Conservation (phyloP, 1,284 basidiomycete genomes). For the Sanghuangporus baumii region DNA sequence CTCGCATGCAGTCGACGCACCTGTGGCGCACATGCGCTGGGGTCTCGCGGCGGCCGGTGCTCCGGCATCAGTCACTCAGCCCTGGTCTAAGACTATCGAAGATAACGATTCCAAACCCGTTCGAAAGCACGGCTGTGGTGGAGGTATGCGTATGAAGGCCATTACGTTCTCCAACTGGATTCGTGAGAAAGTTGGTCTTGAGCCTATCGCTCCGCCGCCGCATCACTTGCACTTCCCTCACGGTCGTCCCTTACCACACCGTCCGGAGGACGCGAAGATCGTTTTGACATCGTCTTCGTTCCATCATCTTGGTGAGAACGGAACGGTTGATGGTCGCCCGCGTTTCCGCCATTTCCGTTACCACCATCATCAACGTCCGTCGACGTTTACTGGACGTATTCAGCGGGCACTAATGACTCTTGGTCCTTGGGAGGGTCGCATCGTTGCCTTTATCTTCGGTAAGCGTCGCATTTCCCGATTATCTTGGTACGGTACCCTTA, state of each 20-base stretch:
- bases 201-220: slow-evolving; percentile 31
- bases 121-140: slow-evolving; percentile 16
- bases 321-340: slow-evolving; percentile 12
- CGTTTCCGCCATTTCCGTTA: slow-evolving; percentile 21
- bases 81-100: background rate
- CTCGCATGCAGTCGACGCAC: background rate
- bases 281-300: slow-evolving; percentile 29
- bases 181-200: slow-evolving; percentile 43
- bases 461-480: slow-evolving; percentile 23
- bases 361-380: slow-evolving; percentile 27
- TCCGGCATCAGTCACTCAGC: background rate
- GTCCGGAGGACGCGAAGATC: slow-evolving; percentile 19
- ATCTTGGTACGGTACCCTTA: background rate
- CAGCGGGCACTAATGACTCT: slow-evolving; percentile 59
- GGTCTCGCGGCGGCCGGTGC: slow-evolving; percentile 13
- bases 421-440: slow-evolving; percentile 75
- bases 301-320: background rate
- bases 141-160: slow-evolving; percentile 37
- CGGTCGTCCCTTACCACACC: slow-evolving; percentile 2
- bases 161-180: slow-evolving; percentile 42
- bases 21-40: slow-evolving; percentile 15
- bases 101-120: background rate
- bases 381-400: slow-evolving; percentile 51
- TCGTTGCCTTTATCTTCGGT: slow-evolving; percentile 77
- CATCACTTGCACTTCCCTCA: slow-evolving; percentile 14